Evolutionary conservation across 2,329 filamentous ascomycete genomes (phyloP).

Genomic region (Ophidiomyces ophidiicola): DNA sequence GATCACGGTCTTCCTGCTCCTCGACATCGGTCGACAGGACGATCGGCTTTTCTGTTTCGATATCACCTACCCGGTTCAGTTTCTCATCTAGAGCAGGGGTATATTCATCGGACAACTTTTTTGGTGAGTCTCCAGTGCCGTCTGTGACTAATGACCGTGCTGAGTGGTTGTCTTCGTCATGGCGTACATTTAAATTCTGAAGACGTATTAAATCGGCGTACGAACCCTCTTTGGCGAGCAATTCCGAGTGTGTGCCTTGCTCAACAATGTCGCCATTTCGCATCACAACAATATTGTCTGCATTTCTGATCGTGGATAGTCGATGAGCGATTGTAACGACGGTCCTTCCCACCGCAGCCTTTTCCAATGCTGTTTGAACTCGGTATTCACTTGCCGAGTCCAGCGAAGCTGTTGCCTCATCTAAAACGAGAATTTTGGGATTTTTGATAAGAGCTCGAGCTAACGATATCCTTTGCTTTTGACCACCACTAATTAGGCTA

Average conservation of each 20-base stretch:
- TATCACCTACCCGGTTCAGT: not conserved
- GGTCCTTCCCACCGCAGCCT: constrained; percentile 15
- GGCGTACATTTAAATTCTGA: constrained; percentile 24
- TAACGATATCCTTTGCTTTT: constrained; percentile 58
- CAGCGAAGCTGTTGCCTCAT: constrained; percentile 23
- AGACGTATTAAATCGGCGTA: constrained; percentile 36
- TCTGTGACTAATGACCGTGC: constrained; percentile 8
- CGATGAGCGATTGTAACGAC: constrained; percentile 23
- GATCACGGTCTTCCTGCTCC: constrained; percentile 13
- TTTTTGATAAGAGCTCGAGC: constrained; percentile 70
- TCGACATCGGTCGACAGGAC: constrained; percentile 17
- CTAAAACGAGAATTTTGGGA: constrained; percentile 56
- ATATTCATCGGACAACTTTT: constrained; percentile 8
- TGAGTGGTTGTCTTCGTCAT: constrained; percentile 8
- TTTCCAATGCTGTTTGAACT: constrained; percentile 19
- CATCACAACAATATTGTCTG: constrained; percentile 23
- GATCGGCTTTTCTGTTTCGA: constrained; percentile 1
- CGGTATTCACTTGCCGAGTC: constrained; percentile 20
- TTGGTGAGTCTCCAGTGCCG: not conserved
- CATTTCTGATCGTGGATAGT: constrained; percentile 21
- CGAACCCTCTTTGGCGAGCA: constrained; percentile 23
- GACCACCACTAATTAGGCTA: constrained; percentile 21
- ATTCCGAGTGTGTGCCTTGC: constrained; percentile 18
- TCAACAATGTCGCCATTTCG: constrained; percentile 19
- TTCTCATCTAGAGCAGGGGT: constrained; percentile 18